Base-by-base conservation (phyloP, 2,329 filamentous ascomycete genomes). In the Teratosphaeria pseudoeucalypti region DNA sequence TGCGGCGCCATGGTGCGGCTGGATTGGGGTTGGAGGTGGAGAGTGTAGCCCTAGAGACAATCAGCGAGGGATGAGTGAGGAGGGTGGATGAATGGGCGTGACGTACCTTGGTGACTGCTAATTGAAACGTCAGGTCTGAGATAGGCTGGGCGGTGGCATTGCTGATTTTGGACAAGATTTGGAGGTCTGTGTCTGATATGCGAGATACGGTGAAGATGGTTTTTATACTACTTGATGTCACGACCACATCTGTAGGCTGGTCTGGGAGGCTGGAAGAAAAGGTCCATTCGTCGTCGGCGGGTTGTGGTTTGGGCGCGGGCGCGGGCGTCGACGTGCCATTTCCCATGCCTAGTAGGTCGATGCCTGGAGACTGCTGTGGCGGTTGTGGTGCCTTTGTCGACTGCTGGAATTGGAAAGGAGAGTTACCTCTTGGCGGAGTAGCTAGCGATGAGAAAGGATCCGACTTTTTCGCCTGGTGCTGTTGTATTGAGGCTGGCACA, bases 91-190 rank as follows among this genome's bases (percentile, higher is more conserved):
- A 23, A 9, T 3, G 52, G 23, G 4, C 11, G 9, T 32, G 9
- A 29, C 61, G 23, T 77, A 95, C 92, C 83, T 92, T 97, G 61
- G 92, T 94, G 34, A 96, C 92, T 2, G 94, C 94, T 47, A 95
- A 81, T 73, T 96, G 90, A 70, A 96, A 95, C 60, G 92, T 91
- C 34, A 99, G 78, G 64, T 95, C 88, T 2, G 82, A 82, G 26
- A 99, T 81, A 0, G 84, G 82, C 67, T 88, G 82, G 1, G 82
- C 75, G 0, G 86, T 88, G 61, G 83, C 87, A 72, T 95, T 99
- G 19, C 90, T 91, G 72, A 96, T 95, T n/a, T 82, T 80, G 63
- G 91, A 89, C 3, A 85, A 77, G 54, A 97, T 82, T 53, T 96
- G 84, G 2, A 84, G 75, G 64, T 84, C 77, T 59, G 76, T 74